Percentiles rank a stretch among this genome's conserved stretches.
These are phyloP conservation scores for Cucumis hystrix DNA, from an alignment of 306 rosid species.

Conservation along the genomic window DNA sequence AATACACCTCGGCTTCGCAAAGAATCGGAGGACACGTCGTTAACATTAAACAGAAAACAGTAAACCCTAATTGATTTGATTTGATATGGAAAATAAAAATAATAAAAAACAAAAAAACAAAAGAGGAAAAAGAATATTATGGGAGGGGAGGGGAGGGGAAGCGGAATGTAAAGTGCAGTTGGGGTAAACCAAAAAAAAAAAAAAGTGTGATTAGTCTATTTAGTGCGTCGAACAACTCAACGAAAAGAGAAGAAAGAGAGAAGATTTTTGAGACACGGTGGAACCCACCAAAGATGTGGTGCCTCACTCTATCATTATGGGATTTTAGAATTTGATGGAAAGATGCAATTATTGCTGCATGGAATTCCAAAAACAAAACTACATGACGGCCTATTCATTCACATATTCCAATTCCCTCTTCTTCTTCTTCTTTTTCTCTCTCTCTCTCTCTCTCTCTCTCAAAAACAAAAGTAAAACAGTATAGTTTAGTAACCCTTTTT, in stretches of 20 bases:
- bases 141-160: background rate
- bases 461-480: no score
- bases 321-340: constrained; percentile 39
- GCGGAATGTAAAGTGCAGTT: background rate
- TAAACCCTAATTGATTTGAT: background rate
- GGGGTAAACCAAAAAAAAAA: background rate
- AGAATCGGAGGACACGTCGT: no score
- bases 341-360: constrained; percentile 54
- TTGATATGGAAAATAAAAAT: background rate
- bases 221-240: background rate
- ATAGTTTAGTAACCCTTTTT: background rate
- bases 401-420: background rate
- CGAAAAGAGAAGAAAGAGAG: background rate
- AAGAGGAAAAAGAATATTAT: no score
- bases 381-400: background rate
- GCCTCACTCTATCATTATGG: constrained; percentile 58
- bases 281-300: constrained; percentile 59
- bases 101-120: no score
- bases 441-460: no score
- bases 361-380: constrained; percentile 40
- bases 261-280: constrained; percentile 16
- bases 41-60: background rate
- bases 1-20: no score
- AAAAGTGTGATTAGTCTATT: background rate
- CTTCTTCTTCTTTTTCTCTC: no score